Evolutionary conservation across 108 stramenopile species (phyloP).

Genomic region (Nitzschia palea): DNA sequence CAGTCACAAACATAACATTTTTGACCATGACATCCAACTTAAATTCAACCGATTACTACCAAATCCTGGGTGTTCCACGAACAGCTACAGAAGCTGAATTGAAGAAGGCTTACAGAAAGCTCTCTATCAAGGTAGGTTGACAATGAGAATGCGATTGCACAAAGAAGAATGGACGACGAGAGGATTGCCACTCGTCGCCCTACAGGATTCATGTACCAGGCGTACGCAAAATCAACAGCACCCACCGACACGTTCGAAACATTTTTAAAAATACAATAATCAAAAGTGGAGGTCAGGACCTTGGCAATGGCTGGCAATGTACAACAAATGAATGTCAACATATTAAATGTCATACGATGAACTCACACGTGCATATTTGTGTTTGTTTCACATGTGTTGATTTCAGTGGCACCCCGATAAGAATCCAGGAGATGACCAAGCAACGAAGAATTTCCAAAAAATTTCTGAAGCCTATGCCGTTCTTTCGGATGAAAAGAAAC

Average conservation of each 20-base stretch:
- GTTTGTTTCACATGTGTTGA: neutral
- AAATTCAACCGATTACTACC: constrained; percentile 80
- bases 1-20: no score
- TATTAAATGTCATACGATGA: no score
- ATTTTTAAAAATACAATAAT: no score
- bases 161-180: neutral
- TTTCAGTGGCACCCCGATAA: constrained; percentile 86
- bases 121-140: constrained; percentile 78
- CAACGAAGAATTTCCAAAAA: constrained; percentile 88
- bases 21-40: constrained; percentile 67
- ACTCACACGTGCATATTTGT: no score
- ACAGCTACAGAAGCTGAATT: constrained; percentile 71
- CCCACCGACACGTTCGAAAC: no score
- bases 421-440: constrained; percentile 80
- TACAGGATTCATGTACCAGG: no score
- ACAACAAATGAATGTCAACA: neutral
- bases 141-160: neutral
- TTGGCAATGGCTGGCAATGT: no score
- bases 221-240: no score
- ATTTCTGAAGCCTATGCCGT: constrained; percentile 84
- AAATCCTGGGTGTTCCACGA: constrained; percentile 77
- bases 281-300: no score
- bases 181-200: neutral
- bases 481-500: constrained; percentile 75
- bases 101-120: constrained; percentile 84